Evolutionary conservation across 2,329 filamentous ascomycete species (phyloP).

Genomic region (Macroventuria anomochaeta): DNA sequence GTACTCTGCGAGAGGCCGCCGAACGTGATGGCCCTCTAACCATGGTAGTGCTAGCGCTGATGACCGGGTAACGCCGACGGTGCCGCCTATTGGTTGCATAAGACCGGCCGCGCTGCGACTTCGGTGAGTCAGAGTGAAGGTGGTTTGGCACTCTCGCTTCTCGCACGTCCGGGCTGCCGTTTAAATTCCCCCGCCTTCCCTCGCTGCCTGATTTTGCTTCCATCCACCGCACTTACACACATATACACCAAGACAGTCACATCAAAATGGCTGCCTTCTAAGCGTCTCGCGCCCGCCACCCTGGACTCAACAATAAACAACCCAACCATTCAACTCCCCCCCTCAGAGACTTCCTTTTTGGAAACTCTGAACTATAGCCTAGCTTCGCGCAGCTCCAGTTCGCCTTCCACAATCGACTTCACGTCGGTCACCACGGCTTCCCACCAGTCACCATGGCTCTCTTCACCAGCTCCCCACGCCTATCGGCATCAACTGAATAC

Average conservation of each 20-base stretch:
- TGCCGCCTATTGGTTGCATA: slow-evolving; percentile 9
- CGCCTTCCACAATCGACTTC: slow-evolving; percentile 67
- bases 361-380: slow-evolving; percentile 69
- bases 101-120: slow-evolving; percentile 14
- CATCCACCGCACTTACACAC: slow-evolving; percentile 31
- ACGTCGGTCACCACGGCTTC: slow-evolving; percentile 85
- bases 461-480: slow-evolving; percentile 65
- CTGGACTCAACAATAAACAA: slow-evolving; percentile 38
- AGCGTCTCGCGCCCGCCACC: slow-evolving; percentile 39
- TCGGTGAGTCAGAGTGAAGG: slow-evolving; percentile 24
- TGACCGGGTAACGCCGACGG: background rate
- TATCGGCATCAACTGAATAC: slow-evolving; percentile 57
- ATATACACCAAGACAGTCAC: slow-evolving; percentile 41
- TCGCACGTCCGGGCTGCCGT: slow-evolving; percentile 16
- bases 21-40: slow-evolving; percentile 17
- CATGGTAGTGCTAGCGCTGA: slow-evolving; percentile 11
- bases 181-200: slow-evolving; percentile 36
- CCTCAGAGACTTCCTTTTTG: slow-evolving; percentile 51
- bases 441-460: slow-evolving; percentile 76
- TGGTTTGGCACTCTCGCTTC: slow-evolving; percentile 30
- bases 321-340: slow-evolving; percentile 34
- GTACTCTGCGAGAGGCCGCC: slow-evolving; percentile 17
- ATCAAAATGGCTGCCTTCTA: slow-evolving; percentile 50
- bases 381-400: slow-evolving; percentile 66
- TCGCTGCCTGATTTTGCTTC: slow-evolving; percentile 43